Base-by-base conservation (phyloP, 257 asterid species). In the Solanum piurae region DNA sequence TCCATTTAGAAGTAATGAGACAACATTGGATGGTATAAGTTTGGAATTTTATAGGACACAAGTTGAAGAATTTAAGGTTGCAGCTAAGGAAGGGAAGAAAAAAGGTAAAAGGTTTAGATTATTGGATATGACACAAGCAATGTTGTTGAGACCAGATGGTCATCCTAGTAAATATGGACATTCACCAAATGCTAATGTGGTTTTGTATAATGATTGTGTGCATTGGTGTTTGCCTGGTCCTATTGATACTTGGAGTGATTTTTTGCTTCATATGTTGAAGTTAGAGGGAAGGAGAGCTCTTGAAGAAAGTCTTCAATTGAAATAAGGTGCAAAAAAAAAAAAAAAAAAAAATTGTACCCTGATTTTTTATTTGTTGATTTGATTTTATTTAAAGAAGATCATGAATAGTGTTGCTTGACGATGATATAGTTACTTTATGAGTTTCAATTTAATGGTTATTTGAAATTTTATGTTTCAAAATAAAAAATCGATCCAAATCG, bases 221-320 rank as follows among this genome's bases (percentile, higher is more conserved):
- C 92, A 89, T 86, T 90, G 92, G 92, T 90, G 92, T 88, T 83
- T 90, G 90, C 94, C 95, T 0, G 97, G 97, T 42, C 96, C 96
- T n/a, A 92, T 94, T 85, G 97, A 94, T 92, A 23, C 90, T 36
- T 94, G 96, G 97, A 95, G 94, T 64, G 94, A 92, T 83, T 87
- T 92, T 86, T 66, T 94, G 91, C 88, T 87, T 49, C 94, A 94
- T 82, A 88, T 91, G 92, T 52, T 93, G 25, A 94, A 94, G 87
- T 73, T 90, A 88, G 96, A 94, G 85, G 93, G 91, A 27, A 83
- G 91, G 33, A 89, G 83, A 49, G 72, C 86, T 1, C 89, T 83
- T 87, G 82, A 49, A 69, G 94, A 92, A 37, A 91, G 87, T 68
- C 88, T 88, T 40, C 88, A 40, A 27, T 9, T 85, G 7, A 27